Evolutionary conservation across 2,329 filamentous ascomycete species (phyloP).

Genomic region (Dactylonectria estremocensis): DNA sequence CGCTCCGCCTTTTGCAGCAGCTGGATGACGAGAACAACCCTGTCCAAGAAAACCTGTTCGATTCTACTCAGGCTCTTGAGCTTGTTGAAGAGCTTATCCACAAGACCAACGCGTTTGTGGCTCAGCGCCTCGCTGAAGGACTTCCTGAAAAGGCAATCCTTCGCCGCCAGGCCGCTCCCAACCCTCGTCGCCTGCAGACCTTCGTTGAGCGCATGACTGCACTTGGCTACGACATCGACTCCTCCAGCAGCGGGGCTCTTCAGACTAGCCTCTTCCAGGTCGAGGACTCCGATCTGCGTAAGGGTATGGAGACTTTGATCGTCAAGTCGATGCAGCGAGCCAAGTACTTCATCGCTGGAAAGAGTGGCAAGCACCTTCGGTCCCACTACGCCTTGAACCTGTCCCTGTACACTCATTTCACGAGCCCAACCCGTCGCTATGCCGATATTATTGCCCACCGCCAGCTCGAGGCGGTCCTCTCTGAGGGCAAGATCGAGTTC

Average conservation of each 20-base stretch:
- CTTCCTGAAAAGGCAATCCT: conserved; percentile 94
- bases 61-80: conserved; percentile 90
- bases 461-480: conserved; percentile 90
- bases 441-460: conserved; percentile 96
- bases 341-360: conserved; percentile 92
- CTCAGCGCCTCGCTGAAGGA: conserved; percentile 83
- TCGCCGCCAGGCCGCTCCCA: conserved; percentile 88
- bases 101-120: conserved; percentile 92
- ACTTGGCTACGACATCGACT: conserved; percentile 91
- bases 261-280: conserved; percentile 97
- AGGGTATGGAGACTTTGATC: conserved; percentile 97
- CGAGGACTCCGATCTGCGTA: conserved; percentile 88
- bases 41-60: conserved; percentile 96
- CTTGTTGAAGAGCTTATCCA: conserved; percentile 95
- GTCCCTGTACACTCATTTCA: conserved; percentile 97
- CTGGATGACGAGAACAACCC: conserved; percentile 98
- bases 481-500: conserved; percentile 86
- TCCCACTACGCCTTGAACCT: conserved; percentile 94
- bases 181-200: conserved; percentile 88
- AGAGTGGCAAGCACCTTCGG: conserved; percentile 82
- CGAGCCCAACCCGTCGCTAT: conserved; percentile 93
- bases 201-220: conserved; percentile 95
- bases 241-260: conserved; percentile 88
- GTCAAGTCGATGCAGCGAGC: conserved; percentile 97
- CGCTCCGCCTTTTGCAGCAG: conserved; percentile 91